These are phyloP conservation scores for Lipomyces kockii DNA, from an alignment of 805 yeast genomes.

Conservation along the genomic window DNA sequence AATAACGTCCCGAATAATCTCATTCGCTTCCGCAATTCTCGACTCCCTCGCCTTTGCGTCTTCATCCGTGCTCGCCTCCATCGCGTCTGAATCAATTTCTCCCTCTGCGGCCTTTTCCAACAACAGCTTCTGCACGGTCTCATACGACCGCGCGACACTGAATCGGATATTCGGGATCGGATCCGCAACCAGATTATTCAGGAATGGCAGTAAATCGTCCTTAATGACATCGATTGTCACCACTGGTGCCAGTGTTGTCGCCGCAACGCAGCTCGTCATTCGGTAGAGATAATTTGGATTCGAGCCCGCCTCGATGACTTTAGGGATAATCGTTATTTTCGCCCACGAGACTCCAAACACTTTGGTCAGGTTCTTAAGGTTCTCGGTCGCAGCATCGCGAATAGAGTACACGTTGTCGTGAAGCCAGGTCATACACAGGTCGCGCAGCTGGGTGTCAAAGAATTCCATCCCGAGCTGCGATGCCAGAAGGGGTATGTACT, in stretches of 20 bases:
- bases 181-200: conserved; percentile 72
- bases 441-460: conserved; percentile 88
- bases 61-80: conserved; percentile 32
- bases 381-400: conserved; percentile 92
- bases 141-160: conserved; percentile 87
- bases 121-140: conserved; percentile 62
- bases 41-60: conserved; percentile 3
- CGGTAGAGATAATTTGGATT: conserved; percentile 81
- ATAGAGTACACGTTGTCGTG: conserved; percentile 98
- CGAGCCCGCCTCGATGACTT: conserved; percentile 65
- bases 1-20: conserved; percentile 52
- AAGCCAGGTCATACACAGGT: conserved; percentile 93
- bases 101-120: conserved; percentile 37
- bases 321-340: conserved; percentile 75
- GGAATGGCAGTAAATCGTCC: conserved; percentile 75
- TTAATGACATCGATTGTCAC: conserved; percentile 62
- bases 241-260: conserved; percentile 80
- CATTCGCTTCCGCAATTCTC: conserved; percentile 32
- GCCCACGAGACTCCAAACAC: conserved; percentile 97
- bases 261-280: conserved; percentile 85
- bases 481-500: conserved; percentile 92
- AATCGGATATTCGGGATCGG: conserved; percentile 94
- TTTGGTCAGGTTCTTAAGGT: conserved; percentile 75
- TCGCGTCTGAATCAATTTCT: conserved; percentile 29
- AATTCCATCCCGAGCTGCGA: conserved; percentile 91